Base-by-base conservation (phyloP, 257 asterid genomes). In the Forsythia suspensa region DNA sequence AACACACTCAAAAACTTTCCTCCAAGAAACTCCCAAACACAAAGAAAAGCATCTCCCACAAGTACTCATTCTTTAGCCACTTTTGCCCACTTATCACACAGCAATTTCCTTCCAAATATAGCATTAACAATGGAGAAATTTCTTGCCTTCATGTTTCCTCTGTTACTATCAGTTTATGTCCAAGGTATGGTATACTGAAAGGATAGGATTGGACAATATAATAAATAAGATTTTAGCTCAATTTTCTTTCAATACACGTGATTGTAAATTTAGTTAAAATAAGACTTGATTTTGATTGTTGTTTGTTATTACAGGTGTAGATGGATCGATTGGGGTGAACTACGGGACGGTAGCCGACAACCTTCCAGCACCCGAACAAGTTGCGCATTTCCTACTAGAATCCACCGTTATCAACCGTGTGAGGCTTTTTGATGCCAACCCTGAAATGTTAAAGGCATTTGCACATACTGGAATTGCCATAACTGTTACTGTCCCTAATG, bases 381-480 rank as follows among this genome's bases (percentile, higher is more conserved):
- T 92, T 8, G 96, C 94, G 0, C 81, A 29, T 46, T 89, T 91
- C 77, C 79, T 91, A 72, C 83, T 67, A 1, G 82, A 88, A 6
- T 85, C 86, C 82, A 90, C 96, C 79, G 79, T 81, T 43, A 90
- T 92, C 80, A 83, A 76, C 46, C 90, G 88, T 0, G 96, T 91
- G 13, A 83, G 91, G 41, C 79, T 92, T 71, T 92, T 88, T 69
- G 92, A 90, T 37, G 80, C 91, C 51, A 78, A 90, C 77, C 90
- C 90, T 0, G 78, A 82, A 81, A 86, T 87, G 77, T 78, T 92
- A 3, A 69, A 80, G 38, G 97, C 96, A 48, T 92, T 92, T 72
- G 90, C 95, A 13, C 74, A 65, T 77, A 88, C 95, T 3, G 89
- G 90, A 1, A 86, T 92, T 4, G 85, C 87, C 72, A 39, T 89